phyloP scores from a whole-genome alignment of 495 filamentous ascomycete genomes.

The Talaromyces borbonicus region DNA sequence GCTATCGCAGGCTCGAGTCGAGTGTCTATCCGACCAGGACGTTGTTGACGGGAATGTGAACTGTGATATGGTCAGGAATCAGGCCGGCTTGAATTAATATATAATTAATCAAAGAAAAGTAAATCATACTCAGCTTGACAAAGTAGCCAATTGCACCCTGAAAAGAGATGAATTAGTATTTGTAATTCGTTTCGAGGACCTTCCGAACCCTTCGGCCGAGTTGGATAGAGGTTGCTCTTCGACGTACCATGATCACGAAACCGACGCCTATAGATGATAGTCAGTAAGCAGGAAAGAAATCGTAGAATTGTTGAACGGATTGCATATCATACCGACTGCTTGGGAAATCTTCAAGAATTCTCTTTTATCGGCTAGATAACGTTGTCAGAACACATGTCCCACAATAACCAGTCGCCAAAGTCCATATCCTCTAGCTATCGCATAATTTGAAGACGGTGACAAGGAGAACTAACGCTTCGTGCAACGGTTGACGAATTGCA shows the following conservation, averaged over 20 bases:
- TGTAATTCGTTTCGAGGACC: not conserved
- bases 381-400: constrained; percentile 4
- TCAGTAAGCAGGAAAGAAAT: not conserved
- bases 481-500: constrained; percentile 74
- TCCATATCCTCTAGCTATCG: too few species aligned
- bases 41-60: constrained; percentile 80
- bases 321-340: constrained; percentile 60
- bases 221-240: not conserved
- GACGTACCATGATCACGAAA: constrained; percentile 71
- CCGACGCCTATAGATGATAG: constrained; percentile 35
- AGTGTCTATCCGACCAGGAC: constrained; percentile 51
- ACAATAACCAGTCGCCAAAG: not conserved
- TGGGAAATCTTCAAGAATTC: constrained; percentile 95
- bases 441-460: not conserved
- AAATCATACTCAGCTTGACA: constrained; percentile 75
- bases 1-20: too few species aligned
- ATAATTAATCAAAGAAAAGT: not conserved
- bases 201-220: not conserved
- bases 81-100: too few species aligned
- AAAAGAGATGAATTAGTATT: not conserved
- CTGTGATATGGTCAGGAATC: constrained; percentile 24
- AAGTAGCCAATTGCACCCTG: constrained; percentile 67
- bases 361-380: constrained; percentile 56
- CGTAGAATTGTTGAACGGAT: not conserved
- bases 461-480: constrained; percentile 63